Percentiles rank a stretch among this genome's conserved stretches.
These are phyloP conservation scores for Penicillium sp. DNA, from an alignment of 2,329 filamentous ascomycete genomes.

Conservation along the genomic window DNA sequence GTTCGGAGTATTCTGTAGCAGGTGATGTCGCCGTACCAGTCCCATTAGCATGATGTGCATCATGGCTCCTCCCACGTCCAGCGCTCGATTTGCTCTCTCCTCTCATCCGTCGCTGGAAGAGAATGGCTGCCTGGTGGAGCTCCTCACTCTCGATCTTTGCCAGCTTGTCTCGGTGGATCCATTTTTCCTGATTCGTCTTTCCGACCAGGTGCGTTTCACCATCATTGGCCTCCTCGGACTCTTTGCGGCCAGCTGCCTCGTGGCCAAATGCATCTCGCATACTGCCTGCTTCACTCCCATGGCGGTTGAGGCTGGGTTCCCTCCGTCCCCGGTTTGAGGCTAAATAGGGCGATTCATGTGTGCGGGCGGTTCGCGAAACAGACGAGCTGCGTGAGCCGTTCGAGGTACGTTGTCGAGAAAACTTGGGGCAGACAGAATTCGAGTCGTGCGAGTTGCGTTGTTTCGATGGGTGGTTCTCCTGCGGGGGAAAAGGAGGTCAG, in stretches of 20 bases:
- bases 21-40: constrained; percentile 23
- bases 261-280: constrained; percentile 33
- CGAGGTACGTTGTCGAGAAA: constrained; percentile 31
- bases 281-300: constrained; percentile 40
- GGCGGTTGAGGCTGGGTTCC: constrained; percentile 34
- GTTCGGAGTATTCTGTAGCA: constrained; percentile 31
- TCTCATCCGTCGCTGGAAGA: constrained; percentile 39
- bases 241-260: constrained; percentile 17
- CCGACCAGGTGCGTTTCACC: constrained; percentile 13
- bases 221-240: constrained; percentile 17
- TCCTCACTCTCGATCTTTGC: constrained; percentile 52
- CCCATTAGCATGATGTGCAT: constrained; percentile 33
- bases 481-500: constrained; percentile 18
- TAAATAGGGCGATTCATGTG: constrained; percentile 30
- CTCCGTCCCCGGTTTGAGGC: constrained; percentile 32
- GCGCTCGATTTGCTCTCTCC: constrained; percentile 36
- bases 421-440: constrained; percentile 25
- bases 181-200: constrained; percentile 40
- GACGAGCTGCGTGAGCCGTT: constrained; percentile 42
- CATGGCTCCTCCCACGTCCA: constrained; percentile 38
- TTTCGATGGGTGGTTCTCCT: constrained; percentile 30
- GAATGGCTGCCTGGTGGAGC: constrained; percentile 47
- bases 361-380: constrained; percentile 31
- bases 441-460: constrained; percentile 41
- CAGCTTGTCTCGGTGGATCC: constrained; percentile 52